Evolutionary conservation across 2,329 filamentous ascomycete species (phyloP).

Genomic region (Alternaria dauci): DNA sequence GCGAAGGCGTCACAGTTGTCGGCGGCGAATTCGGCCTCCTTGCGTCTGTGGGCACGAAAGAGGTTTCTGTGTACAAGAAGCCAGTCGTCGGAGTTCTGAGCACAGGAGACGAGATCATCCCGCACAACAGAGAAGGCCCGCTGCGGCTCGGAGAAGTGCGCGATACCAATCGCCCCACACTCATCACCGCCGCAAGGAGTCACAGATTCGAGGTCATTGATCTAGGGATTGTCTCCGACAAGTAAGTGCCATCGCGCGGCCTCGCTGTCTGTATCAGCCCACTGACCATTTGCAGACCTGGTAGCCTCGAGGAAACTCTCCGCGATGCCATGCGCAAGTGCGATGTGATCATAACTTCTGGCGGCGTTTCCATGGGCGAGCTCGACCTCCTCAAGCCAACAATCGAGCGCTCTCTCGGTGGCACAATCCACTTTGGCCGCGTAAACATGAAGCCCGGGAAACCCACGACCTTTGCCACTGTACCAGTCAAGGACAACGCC

Average conservation of each 20-base stretch:
- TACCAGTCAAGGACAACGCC: constrained; percentile 69
- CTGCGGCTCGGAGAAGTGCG: constrained; percentile 84
- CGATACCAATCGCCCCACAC: constrained; percentile 89
- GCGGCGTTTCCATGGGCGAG: constrained; percentile 97
- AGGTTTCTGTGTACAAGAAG: constrained; percentile 76
- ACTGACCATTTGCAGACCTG: constrained; percentile 58
- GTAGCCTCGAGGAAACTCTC: constrained; percentile 77
- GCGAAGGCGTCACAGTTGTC: constrained; percentile 82
- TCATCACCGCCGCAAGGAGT: constrained; percentile 77
- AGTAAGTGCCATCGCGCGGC: constrained; percentile 47
- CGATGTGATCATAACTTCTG: constrained; percentile 89
- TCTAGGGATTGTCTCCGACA: constrained; percentile 83
- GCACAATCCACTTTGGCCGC: constrained; percentile 94
- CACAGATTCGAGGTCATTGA: constrained; percentile 84
- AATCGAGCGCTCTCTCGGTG: constrained; percentile 86
- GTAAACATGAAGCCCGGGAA: constrained; percentile 99
- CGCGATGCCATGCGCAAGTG: constrained; percentile 75
- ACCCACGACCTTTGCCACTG: constrained; percentile 93
- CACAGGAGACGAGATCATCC: constrained; percentile 92
- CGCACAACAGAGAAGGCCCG: constrained; percentile 69
- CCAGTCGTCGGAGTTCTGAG: constrained; percentile 88
- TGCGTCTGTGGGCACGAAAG: constrained; percentile 78
- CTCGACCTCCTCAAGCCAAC: constrained; percentile 96
- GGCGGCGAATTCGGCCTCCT: constrained; percentile 93
- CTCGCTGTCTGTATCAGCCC: not conserved